Evolutionary conservation across 768 basidiomycete genomes (phyloP), one percentile per base, ranked within the genome.

Genomic region (Russula compacta): DNA sequence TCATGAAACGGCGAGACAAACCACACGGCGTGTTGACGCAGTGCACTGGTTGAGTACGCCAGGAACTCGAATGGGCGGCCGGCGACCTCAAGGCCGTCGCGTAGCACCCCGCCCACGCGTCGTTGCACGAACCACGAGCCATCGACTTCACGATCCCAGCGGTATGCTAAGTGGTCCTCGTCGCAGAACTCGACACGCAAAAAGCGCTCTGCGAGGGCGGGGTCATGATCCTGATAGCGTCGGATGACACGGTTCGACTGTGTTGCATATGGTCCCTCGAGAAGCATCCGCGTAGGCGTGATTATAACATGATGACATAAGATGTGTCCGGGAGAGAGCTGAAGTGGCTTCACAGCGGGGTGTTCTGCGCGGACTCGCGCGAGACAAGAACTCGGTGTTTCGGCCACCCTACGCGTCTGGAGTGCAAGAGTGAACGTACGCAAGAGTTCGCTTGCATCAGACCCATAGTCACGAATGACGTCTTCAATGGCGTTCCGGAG

Each of bases 181-280:
- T 92, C 92, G 6, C 86, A 81, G 67, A 94, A 91, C 66, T 89
- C 84, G 38, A 93, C 90, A 14, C 92, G 84, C 39, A 94, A 70
- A 69, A 95, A 95, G 67, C 83, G 75, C 29, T 87, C 81, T 48
- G 85, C 77, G 59, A 79, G 81, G 1, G 78, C 78, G 46, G 73
- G 69, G 47, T 50, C 29, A 17, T 42, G 58, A 12, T 46, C 42
- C 14, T 58, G 55, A 58, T 84, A 93, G 60, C 78, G 73, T 6
- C 92, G 84, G 64, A 94, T 84, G 53, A 92, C 81, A 4, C 87
- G 82, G 64, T 94, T 94, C 11, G 89, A 88, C 67, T 92, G 86
- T 36, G 81, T 81, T 1, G 82, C 69, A 59, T 83, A 85, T 3
- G 91, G 91, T 0, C 91, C 91, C 73, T 91, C 88, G 14, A 92